These are phyloP conservation scores for Globisporangium polare DNA, from an alignment of 352 stramenopile species.

Conservation along the genomic window DNA sequence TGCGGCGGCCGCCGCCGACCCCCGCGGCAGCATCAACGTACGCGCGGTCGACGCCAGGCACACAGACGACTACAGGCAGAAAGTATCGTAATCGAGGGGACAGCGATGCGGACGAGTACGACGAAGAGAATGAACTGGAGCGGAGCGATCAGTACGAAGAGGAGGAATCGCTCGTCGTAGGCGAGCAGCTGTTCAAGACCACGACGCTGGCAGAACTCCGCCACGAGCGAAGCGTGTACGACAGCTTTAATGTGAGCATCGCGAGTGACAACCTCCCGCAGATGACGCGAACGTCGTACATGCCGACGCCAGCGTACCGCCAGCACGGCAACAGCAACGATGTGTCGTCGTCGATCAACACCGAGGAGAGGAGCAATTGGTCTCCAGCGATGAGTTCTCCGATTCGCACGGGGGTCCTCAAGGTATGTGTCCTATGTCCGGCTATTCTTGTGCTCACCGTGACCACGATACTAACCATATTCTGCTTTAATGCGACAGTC, in stretches of 20 bases:
- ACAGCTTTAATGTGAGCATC: constrained; percentile 58
- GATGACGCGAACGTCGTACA: constrained; percentile 66
- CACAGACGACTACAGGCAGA: constrained; percentile 8
- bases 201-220: constrained; percentile 49
- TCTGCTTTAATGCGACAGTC: constrained; percentile 14
- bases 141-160: constrained; percentile 19
- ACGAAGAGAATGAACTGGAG: constrained; percentile 9
- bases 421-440: constrained; percentile 40
- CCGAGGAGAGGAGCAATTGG: constrained; percentile 45
- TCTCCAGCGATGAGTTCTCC: constrained; percentile 53
- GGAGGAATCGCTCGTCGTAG: constrained; percentile 38
- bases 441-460: too few relatives aligned
- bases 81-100: constrained; percentile 1
- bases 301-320: constrained; percentile 34
- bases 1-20: constrained; percentile 34
- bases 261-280: constrained; percentile 55
- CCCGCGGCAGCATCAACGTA: constrained; percentile 27
- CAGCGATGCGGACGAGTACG: constrained; percentile 20
- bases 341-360: constrained; percentile 42
- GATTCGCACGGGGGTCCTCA: constrained; percentile 40
- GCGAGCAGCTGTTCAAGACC: constrained; percentile 69
- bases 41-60: constrained; percentile 20
- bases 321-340: constrained; percentile 29
- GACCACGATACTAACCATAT: too few relatives aligned
- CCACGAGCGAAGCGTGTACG: constrained; percentile 29